phyloP scores from a whole-genome alignment of 768 basidiomycete species.

The Tubosaeta brunneosetosa region DNA sequence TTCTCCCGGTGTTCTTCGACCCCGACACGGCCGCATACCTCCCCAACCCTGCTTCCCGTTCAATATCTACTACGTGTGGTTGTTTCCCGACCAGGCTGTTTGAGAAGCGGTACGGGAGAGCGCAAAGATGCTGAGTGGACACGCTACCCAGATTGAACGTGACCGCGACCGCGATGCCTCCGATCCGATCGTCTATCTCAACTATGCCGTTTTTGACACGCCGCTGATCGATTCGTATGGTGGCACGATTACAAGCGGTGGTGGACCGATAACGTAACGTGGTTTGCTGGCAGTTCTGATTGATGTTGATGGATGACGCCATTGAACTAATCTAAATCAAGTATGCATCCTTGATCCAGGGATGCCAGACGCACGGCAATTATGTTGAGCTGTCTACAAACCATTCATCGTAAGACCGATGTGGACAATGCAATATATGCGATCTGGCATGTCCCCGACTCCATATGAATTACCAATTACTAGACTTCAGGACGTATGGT shows the following conservation, averaged over 20 bases:
- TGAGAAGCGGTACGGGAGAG: constrained; percentile 36
- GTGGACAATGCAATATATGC: too few species aligned
- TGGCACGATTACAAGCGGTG: constrained; percentile 29
- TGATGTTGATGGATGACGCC: background rate
- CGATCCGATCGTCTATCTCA: constrained; percentile 43
- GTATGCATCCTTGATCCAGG: too few species aligned
- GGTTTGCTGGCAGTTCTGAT: constrained; percentile 57
- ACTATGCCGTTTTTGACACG: constrained; percentile 54
- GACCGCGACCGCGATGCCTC: constrained; percentile 38
- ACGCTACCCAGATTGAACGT: constrained; percentile 25
- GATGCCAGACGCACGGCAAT: too few species aligned
- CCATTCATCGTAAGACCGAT: too few species aligned
- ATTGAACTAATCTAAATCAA: background rate
- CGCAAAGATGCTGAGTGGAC: constrained; percentile 33
- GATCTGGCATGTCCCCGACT: too few species aligned
- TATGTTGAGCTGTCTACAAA: too few species aligned
- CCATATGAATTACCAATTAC: too few species aligned
- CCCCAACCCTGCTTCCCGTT: constrained; percentile 38
- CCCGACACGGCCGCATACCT: constrained; percentile 45
- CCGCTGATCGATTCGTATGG: constrained; percentile 47
- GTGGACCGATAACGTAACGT: constrained; percentile 59
- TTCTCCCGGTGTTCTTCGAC: constrained; percentile 39
- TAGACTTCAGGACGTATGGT: too few species aligned
- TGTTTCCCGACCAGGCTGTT: constrained; percentile 13
- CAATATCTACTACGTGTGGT: constrained; percentile 37